Percentiles rank a stretch among this genome's conserved stretches.
These are phyloP conservation scores for Aspergillus sp. DNA, from an alignment of 2,329 filamentous ascomycete genomes.

Conservation along the genomic window DNA sequence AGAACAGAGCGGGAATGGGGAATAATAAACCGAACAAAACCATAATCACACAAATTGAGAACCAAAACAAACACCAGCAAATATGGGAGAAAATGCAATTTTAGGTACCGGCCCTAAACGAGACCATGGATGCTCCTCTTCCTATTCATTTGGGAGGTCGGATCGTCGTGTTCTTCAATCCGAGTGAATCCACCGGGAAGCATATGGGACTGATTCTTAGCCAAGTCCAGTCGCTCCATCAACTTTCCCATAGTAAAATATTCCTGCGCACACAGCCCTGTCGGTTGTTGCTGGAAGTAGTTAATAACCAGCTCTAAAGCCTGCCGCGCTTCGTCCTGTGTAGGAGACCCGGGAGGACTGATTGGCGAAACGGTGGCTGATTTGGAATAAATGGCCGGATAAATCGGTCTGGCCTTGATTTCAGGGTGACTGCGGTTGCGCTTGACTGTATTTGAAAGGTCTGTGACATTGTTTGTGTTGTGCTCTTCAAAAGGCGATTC, in stretches of 20 bases:
- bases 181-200: constrained; percentile 39
- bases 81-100: background rate
- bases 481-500: constrained; percentile 48
- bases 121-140: constrained; percentile 43
- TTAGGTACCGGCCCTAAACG: constrained; percentile 5
- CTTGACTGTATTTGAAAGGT: constrained; percentile 32
- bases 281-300: constrained; percentile 68
- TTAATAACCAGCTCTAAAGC: constrained; percentile 75
- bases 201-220: constrained; percentile 41
- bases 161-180: constrained; percentile 38
- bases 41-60: background rate
- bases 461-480: constrained; percentile 26
- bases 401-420: constrained; percentile 37
- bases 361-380: constrained; percentile 43
- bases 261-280: constrained; percentile 69
- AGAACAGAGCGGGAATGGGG: background rate
- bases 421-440: constrained; percentile 41
- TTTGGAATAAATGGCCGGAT: constrained; percentile 32
- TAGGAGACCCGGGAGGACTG: constrained; percentile 60
- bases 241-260: constrained; percentile 71
- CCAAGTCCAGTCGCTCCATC: constrained; percentile 75
- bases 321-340: constrained; percentile 75
- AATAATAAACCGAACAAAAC: background rate
- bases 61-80: constrained; percentile 1
- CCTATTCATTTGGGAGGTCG: constrained; percentile 33